Evolutionary conservation across 148 eudicot genomes (phyloP), one percentile per base, ranked within the genome.

Genomic region (Heliosperma pusillum): DNA sequence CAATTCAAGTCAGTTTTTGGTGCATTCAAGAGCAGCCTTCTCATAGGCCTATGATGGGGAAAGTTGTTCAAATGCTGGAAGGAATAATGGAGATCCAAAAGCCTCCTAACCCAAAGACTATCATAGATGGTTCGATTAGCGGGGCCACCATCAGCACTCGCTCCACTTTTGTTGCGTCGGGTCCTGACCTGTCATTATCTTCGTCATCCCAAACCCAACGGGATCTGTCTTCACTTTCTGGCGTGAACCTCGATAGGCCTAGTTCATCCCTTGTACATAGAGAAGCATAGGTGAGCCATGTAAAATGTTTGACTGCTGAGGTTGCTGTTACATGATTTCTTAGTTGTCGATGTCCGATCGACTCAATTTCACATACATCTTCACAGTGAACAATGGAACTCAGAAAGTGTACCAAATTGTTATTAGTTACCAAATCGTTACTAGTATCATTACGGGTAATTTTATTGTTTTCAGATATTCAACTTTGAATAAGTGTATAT

Each of bases 1-100:
- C 66, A 0, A 74, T 91, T 73, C 61, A 73, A 71, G 93, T 88
- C 21, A 84, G 93, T 65, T 89, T 91, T 83, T 92, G 97, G 97
- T 92, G 97, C 84, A 92, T 92, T 42, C 92, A 89, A 75, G 94
- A 92, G 79, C 92, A 89, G 57, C 89, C 93, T 7, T 70, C 87
- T 71, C 86, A 80, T 5, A 85, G 97, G 85, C 92, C 92, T 0
- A 84, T 69, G 82, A 92, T 92, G 94, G 89, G 97, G 29, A 89
- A 82, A 79, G 90, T 86, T 9, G 93, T 91, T 40, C 93, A 88
- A 55, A 88, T 91, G 97, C 72, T 91, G 16, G 93, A 91, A 81
- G 97, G 97, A 13, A 74, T 89, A 10, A 62, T 74, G 21, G 84
- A 78, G 25, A 79, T 91, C 7, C 83, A 79, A n/a, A 85, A 71